phyloP scores from a whole-genome alignment of 345 rosid species.

The Salix purpurea region DNA sequence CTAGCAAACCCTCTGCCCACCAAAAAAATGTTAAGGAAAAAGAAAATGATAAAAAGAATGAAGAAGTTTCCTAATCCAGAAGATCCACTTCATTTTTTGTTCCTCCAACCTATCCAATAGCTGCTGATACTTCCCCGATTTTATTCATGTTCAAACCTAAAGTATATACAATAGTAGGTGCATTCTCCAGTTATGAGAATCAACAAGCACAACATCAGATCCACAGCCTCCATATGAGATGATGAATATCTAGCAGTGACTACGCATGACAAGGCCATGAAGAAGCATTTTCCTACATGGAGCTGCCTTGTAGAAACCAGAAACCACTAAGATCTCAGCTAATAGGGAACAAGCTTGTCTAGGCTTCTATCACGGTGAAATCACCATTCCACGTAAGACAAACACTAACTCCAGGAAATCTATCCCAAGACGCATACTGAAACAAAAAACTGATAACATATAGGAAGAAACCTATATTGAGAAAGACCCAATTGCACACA shows the following conservation, averaged over 20 bases:
- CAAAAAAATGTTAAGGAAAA: not conserved
- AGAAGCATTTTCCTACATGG: not conserved
- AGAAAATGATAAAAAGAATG: not conserved
- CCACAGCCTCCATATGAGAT: not conserved
- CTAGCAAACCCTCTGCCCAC: not conserved
- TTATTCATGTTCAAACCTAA: no score
- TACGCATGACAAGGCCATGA: not conserved
- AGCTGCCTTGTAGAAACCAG: not conserved
- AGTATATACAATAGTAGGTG: no score
- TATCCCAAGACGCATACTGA: not conserved
- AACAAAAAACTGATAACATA: not conserved
- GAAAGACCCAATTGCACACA: not conserved
- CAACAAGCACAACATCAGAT: not conserved
- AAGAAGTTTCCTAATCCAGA: no score
- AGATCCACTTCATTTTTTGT: no score
- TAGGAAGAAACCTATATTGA: not conserved
- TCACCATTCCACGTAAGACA: no score
- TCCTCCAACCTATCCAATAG: no score
- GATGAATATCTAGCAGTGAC: not conserved
- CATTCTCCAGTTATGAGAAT: no score
- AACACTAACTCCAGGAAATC: not conserved
- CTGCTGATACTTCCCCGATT: no score
- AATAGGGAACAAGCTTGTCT: no score
- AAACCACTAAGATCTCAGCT: not conserved
- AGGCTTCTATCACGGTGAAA: no score